Conservation (phyloP, 1,284 basidiomycete genomes). For the Malassezia sympodialis region DNA sequence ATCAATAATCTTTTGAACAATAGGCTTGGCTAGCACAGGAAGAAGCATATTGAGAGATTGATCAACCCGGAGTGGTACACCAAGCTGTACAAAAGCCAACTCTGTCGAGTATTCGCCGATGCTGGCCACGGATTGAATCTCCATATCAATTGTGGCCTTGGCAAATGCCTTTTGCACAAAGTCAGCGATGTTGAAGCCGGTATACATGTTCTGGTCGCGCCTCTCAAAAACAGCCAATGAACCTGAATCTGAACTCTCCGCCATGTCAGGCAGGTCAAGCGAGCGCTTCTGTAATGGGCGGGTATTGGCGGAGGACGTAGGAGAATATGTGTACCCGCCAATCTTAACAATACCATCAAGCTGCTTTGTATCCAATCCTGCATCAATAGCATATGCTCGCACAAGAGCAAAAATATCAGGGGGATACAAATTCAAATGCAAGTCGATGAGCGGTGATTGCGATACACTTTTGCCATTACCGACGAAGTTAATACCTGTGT, state of each 20-base stretch:
- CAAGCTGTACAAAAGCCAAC: slow-evolving; percentile 57
- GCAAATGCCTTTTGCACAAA: slow-evolving; percentile 63
- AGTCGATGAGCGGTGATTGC: slow-evolving; percentile 56
- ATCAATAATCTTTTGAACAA: slow-evolving; percentile 66
- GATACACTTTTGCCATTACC: slow-evolving; percentile 56
- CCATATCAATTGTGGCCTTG: slow-evolving; percentile 58
- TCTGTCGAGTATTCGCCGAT: slow-evolving; percentile 63
- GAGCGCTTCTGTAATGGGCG: not conserved
- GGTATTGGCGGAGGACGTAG: slow-evolving; percentile 3
- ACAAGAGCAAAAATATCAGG: slow-evolving; percentile 63
- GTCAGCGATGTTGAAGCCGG: slow-evolving; percentile 60
- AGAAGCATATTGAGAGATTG: slow-evolving; percentile 59
- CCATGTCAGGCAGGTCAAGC: not conserved
- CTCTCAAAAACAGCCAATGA: slow-evolving; percentile 9
- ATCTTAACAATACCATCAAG: slow-evolving; percentile 62
- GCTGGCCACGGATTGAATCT: slow-evolving; percentile 55
- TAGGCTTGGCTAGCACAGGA: slow-evolving; percentile 63
- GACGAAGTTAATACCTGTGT: slow-evolving; percentile 55
- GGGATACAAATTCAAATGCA: slow-evolving; percentile 65
- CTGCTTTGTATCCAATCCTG: slow-evolving; percentile 57
- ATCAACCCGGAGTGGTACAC: slow-evolving; percentile 59
- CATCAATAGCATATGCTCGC: slow-evolving; percentile 59
- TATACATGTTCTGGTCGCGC: slow-evolving; percentile 48
- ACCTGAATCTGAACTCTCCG: not conserved
- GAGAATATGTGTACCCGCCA: slow-evolving; percentile 56